A percentile compares a stretch with the other conserved stretches of the same genome.
phyloP scores from a whole-genome alignment of 768 basidiomycete genomes.

The Mycena alexandri region DNA sequence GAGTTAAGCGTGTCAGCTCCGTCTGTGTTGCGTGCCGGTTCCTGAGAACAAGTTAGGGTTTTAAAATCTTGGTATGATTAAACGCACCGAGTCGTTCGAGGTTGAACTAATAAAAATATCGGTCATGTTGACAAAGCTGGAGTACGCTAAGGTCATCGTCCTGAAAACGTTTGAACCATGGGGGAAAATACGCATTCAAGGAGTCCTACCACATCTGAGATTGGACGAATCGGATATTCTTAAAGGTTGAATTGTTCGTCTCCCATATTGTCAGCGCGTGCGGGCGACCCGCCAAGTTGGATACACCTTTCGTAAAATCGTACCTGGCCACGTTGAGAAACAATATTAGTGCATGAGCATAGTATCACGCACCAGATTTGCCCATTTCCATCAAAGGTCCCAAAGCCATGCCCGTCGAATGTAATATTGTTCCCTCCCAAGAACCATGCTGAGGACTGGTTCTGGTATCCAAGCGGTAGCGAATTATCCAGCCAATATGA shows the following conservation, averaged over 20 bases:
- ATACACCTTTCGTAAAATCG: slow-evolving; percentile 51
- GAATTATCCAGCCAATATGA: slow-evolving; percentile 54
- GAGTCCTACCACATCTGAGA: slow-evolving; percentile 52
- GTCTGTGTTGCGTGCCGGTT: slow-evolving; percentile 53
- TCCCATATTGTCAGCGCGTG: slow-evolving; percentile 53
- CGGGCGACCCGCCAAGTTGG: slow-evolving; percentile 53
- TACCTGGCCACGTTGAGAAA: slow-evolving; percentile 43
- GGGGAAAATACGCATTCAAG: too few relatives aligned
- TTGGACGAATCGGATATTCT: slow-evolving; percentile 55
- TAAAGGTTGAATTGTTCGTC: slow-evolving; percentile 50
- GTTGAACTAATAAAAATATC: slow-evolving; percentile 57
- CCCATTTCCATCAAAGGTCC: slow-evolving; percentile 58
- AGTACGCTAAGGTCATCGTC: slow-evolving; percentile 51
- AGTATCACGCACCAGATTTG: slow-evolving; percentile 51
- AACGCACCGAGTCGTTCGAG: slow-evolving; percentile 46
- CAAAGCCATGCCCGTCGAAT: slow-evolving; percentile 48
- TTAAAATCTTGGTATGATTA: neutral
- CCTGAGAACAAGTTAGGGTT: slow-evolving; percentile 28
- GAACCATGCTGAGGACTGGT: slow-evolving; percentile 53
- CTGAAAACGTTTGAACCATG: neutral
- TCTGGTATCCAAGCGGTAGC: slow-evolving; percentile 51
- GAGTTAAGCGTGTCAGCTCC: slow-evolving; percentile 53
- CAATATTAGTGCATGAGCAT: neutral
- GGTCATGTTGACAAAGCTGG: slow-evolving; percentile 51
- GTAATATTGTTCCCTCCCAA: slow-evolving; percentile 49